Conservation (phyloP, 192 early-diverging fungal species). For the Entomortierella chlamydospora region DNA sequence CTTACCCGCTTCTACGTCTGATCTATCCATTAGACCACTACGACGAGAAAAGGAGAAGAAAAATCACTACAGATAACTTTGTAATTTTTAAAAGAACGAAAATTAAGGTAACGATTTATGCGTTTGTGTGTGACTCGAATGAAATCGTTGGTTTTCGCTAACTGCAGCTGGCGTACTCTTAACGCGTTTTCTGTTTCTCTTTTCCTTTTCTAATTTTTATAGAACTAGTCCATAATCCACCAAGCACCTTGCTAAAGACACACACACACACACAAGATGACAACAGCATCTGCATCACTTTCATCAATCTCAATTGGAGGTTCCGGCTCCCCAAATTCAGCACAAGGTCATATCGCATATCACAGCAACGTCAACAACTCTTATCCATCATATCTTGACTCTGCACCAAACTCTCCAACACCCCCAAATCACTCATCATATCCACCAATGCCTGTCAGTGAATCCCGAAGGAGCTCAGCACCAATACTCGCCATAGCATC, state of each 20-base stretch:
- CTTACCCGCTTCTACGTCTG: not conserved
- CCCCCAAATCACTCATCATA: not conserved
- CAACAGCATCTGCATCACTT: constrained; percentile 11
- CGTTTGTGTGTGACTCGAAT: too few relatives aligned
- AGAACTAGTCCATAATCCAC: too few relatives aligned
- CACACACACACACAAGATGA: constrained; percentile 1
- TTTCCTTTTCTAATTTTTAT: too few relatives aligned
- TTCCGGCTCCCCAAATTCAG: not conserved
- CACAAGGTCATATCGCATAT: constrained; percentile 9
- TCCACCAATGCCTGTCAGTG: constrained; percentile 8
- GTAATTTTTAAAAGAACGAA: too few relatives aligned
- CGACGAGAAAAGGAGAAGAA: too few relatives aligned
- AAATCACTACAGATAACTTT: too few relatives aligned
- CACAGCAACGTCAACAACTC: constrained; percentile 3
- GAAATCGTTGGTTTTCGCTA: too few relatives aligned
- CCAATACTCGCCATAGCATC: constrained; percentile 8
- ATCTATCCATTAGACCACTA: too few relatives aligned
- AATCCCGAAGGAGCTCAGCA: constrained; percentile 15
- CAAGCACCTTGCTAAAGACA: too few relatives aligned
- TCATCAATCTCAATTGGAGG: constrained; percentile 1
- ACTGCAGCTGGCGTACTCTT: too few relatives aligned
- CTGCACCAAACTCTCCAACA: constrained; percentile 2
- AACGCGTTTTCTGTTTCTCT: too few relatives aligned
- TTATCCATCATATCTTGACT: not conserved
- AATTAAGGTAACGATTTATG: too few relatives aligned